These are phyloP conservation scores for Malus orientalis DNA, from an alignment of 306 rosid genomes.

Conservation along the genomic window DNA sequence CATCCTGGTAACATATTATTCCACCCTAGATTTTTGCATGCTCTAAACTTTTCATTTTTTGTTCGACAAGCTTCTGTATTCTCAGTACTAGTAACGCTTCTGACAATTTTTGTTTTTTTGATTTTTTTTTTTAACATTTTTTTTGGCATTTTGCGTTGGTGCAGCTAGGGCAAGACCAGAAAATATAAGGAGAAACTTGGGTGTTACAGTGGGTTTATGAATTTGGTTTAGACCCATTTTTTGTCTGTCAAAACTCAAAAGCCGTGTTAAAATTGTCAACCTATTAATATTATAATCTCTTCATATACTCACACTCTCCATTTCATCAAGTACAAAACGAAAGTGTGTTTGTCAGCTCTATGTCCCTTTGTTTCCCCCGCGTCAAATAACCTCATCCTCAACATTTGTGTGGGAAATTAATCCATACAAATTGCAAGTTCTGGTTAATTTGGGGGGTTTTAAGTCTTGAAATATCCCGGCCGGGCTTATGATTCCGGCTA, in stretches of 20 bases:
- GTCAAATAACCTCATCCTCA: too few species aligned
- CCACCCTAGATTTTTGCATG: not conserved
- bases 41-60: not conserved
- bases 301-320: not conserved
- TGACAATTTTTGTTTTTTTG: not conserved
- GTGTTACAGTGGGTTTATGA: constrained; percentile 7
- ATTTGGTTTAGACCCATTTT: constrained; percentile 13
- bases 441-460: not conserved
- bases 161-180: not conserved
- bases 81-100: not conserved
- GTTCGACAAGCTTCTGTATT: not conserved
- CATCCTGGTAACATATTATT: not conserved
- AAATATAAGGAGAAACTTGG: constrained; percentile 12
- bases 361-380: not conserved
- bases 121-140: not conserved
- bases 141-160: not conserved
- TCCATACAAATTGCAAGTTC: not conserved
- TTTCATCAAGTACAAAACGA: constrained; percentile 8
- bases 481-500: constrained; percentile 52
- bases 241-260: constrained; percentile 5
- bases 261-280: constrained; percentile 23
- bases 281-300: constrained; percentile 3
- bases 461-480: constrained; percentile 45
- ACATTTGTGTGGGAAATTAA: not conserved
- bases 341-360: constrained; percentile 2